Evolutionary conservation across 1,284 basidiomycete genomes (phyloP).

Genomic region (Neolentinus lepideus): DNA sequence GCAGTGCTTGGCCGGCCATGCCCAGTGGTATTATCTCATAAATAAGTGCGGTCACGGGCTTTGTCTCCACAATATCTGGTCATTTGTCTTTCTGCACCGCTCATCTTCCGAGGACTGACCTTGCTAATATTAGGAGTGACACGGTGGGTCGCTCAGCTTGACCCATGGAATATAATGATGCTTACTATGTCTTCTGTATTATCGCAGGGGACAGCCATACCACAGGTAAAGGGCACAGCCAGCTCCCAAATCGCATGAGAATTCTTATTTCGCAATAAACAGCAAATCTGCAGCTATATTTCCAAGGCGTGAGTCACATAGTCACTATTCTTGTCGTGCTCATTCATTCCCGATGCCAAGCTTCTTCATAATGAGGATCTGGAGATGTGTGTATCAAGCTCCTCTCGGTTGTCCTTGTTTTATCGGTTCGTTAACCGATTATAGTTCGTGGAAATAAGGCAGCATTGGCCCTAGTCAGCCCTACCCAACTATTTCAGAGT

Average conservation of each 20-base stretch:
- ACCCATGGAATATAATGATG: background rate
- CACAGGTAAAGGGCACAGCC: background rate
- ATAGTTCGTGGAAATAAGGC: background rate
- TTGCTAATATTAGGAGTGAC: background rate
- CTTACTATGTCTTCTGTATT: background rate
- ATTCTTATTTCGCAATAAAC: too few relatives aligned
- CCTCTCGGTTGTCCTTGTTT: background rate
- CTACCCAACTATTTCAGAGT: background rate
- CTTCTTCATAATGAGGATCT: background rate
- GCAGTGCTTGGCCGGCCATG: background rate
- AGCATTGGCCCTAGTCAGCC: background rate
- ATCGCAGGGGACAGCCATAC: background rate
- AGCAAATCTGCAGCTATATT: background rate
- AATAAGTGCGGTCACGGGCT: background rate
- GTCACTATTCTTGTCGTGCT: background rate
- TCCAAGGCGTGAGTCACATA: background rate
- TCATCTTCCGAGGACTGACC: background rate
- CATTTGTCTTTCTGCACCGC: background rate
- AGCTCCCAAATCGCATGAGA: background rate
- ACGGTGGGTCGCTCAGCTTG: background rate
- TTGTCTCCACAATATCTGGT: background rate
- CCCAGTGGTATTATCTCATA: background rate
- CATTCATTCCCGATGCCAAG: background rate
- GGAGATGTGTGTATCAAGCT: background rate
- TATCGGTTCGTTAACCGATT: background rate